Conservation (phyloP, 2,329 filamentous ascomycete species). For the Blastomyces parvus region DNA sequence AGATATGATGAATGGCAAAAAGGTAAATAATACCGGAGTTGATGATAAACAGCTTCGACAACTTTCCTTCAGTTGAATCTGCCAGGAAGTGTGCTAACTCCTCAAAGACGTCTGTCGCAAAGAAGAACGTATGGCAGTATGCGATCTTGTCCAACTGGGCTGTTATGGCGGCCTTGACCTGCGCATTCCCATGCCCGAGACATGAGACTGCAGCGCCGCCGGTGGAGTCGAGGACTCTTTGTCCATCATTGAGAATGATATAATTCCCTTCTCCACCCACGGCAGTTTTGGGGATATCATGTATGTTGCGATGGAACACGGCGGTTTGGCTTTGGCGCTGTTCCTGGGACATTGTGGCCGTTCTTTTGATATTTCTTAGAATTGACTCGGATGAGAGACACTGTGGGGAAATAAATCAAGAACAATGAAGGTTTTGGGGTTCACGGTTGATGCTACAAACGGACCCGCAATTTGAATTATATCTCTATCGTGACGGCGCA, state of each 20-base stretch:
- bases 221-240: slow-evolving; percentile 59
- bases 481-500: too few species aligned
- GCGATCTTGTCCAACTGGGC: slow-evolving; percentile 50
- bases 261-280: slow-evolving; percentile 43
- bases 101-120: slow-evolving; percentile 45
- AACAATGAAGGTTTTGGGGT: not conserved
- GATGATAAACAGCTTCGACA: slow-evolving; percentile 48
- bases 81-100: slow-evolving; percentile 44
- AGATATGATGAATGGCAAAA: not conserved
- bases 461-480: too few species aligned
- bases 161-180: slow-evolving; percentile 52
- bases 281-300: slow-evolving; percentile 39
- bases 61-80: slow-evolving; percentile 42
- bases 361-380: not conserved
- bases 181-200: slow-evolving; percentile 56
- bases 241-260: slow-evolving; percentile 46
- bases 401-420: not conserved
- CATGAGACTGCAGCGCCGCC: slow-evolving; percentile 64
- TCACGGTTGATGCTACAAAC: not conserved
- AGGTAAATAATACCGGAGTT: slow-evolving; percentile 42
- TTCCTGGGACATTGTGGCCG: not conserved
- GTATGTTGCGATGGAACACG: slow-evolving; percentile 46
- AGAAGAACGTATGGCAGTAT: slow-evolving; percentile 53
- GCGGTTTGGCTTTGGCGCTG: slow-evolving; percentile 15
- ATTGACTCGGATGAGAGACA: not conserved